A percentile compares a stretch with the other conserved stretches of the same genome.
phyloP scores from a whole-genome alignment of 257 asterid genomes.

The Phtheirospermum japonicum region DNA sequence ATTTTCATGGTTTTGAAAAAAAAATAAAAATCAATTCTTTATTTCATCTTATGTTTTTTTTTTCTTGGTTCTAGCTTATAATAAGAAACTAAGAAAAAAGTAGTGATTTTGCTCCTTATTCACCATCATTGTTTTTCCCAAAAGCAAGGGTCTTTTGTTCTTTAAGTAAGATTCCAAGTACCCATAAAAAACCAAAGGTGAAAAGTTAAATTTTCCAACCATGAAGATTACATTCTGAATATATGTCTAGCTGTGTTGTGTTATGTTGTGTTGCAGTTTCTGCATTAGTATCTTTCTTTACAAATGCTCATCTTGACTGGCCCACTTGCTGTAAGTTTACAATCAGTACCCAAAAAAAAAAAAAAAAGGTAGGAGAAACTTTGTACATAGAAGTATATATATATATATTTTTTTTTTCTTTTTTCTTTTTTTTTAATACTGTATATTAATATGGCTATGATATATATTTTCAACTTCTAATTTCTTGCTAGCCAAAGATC shows the following conservation, averaged over 20 bases:
- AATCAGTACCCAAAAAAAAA: not conserved
- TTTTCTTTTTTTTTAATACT: no score
- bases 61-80: not conserved
- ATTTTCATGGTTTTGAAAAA: no score
- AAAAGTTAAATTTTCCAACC: slow-evolving; percentile 11
- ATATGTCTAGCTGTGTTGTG: slow-evolving; percentile 2
- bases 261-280: no score
- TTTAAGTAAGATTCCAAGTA: slow-evolving; percentile 33
- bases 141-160: slow-evolving; percentile 36
- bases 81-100: not conserved
- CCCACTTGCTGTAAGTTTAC: slow-evolving; percentile 13
- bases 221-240: slow-evolving; percentile 6
- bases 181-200: slow-evolving; percentile 20
- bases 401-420: no score
- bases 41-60: slow-evolving; percentile 1
- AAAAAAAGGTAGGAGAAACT: no score
- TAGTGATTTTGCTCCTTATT: slow-evolving; percentile 10
- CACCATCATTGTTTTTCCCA: slow-evolving; percentile 27
- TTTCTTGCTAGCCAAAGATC: no score
- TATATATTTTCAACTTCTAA: no score
- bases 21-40: no score
- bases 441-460: no score
- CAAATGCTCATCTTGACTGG: slow-evolving; percentile 1
- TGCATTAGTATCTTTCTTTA: not conserved
- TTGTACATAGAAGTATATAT: no score